Conservation (phyloP, 2,329 filamentous ascomycete species). For the Colletotrichum neosansevieriae region DNA sequence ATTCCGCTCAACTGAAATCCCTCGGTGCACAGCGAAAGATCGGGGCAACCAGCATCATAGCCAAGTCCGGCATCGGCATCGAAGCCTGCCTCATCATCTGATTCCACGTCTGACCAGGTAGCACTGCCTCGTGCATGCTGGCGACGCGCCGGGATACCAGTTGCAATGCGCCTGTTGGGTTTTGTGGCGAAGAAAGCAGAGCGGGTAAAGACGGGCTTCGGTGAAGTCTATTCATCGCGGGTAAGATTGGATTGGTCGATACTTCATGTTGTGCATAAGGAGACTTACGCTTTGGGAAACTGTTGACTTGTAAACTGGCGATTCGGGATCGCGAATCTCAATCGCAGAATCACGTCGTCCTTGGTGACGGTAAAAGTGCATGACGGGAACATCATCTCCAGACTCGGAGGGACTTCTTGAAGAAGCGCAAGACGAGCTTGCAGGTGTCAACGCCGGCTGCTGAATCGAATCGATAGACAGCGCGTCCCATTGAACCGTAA, state of each 20-base stretch:
- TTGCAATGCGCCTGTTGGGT: conserved; percentile 2
- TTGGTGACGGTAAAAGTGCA: conserved; percentile 35
- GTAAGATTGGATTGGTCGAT: conserved; percentile 1
- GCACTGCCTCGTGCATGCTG: background rate
- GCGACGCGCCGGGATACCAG: background rate
- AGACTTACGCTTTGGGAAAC: conserved; percentile 15
- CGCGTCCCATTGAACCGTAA: conserved; percentile 35
- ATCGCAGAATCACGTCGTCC: conserved; percentile 36
- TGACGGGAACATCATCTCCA: conserved; percentile 24
- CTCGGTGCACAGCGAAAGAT: conserved; percentile 18
- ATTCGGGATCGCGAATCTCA: conserved; percentile 36
- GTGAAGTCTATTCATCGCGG: conserved; percentile 15
- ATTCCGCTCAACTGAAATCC: conserved; percentile 17
- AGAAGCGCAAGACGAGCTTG: conserved; percentile 34
- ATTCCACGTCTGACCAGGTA: conserved; percentile 30
- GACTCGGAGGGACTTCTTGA: conserved; percentile 35
- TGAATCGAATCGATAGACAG: conserved; percentile 25
- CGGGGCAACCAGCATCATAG: conserved; percentile 8
- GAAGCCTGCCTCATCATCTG: conserved; percentile 23
- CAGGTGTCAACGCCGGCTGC: conserved; percentile 32
- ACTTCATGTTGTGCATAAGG: background rate
- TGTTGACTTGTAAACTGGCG: conserved; percentile 34
- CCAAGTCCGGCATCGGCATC: conserved; percentile 14
- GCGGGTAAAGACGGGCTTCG: conserved; percentile 21
- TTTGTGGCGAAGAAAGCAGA: conserved; percentile 32